Conservation (phyloP, 768 basidiomycete genomes). For the Xanthoconium purpureum region DNA sequence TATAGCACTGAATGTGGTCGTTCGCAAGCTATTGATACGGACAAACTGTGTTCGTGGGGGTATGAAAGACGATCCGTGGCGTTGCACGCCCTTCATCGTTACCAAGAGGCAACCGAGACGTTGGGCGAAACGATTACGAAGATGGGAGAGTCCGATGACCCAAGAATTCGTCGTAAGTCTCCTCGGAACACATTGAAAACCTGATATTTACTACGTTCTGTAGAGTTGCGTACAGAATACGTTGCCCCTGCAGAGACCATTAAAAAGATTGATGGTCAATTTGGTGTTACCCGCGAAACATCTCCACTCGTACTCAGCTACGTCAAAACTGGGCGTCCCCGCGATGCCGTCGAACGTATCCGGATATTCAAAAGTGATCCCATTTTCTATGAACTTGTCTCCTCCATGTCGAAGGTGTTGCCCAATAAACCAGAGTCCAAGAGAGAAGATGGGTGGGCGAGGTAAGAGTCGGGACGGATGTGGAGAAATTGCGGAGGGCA, state of each 20-base stretch:
- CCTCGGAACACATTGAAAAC: not conserved
- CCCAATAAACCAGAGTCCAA: no score
- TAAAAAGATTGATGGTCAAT: not conserved
- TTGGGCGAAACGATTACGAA: not conserved
- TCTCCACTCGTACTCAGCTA: conserved; percentile 1
- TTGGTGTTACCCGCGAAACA: not conserved
- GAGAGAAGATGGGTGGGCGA: no score
- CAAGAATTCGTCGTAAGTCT: not conserved
- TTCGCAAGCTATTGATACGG: not conserved
- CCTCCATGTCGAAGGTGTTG: not conserved
- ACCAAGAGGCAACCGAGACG: not conserved
- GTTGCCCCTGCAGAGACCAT: not conserved
- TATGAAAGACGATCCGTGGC: not conserved
- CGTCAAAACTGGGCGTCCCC: not conserved
- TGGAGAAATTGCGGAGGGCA: no score
- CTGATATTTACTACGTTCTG: not conserved
- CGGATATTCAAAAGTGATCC: not conserved
- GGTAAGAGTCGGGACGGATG: no score
- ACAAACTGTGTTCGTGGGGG: not conserved
- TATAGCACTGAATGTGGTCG: not conserved
- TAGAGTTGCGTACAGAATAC: not conserved
- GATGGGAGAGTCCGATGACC: not conserved
- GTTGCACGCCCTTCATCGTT: not conserved
- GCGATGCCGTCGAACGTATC: not conserved
- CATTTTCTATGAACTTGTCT: not conserved